phyloP scores from a whole-genome alignment of 495 filamentous ascomycete species.

The Aspergillus asperescens region DNA sequence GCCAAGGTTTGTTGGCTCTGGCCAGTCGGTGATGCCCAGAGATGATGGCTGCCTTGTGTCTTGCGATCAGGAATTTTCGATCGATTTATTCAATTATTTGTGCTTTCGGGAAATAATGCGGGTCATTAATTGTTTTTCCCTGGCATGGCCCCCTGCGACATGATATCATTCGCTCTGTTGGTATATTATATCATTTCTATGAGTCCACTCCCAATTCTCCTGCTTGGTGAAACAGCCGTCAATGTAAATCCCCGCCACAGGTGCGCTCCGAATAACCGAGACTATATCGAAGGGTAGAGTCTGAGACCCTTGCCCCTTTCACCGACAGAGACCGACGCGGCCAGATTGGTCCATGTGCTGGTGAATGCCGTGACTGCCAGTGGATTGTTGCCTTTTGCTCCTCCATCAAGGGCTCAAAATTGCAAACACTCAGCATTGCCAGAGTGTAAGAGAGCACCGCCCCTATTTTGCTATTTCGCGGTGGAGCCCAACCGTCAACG shows the following conservation, averaged over 20 bases:
- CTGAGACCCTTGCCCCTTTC: too few relatives aligned
- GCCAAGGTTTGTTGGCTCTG: constrained; percentile 3
- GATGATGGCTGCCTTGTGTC: constrained; percentile 1
- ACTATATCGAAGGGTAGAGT: too few relatives aligned
- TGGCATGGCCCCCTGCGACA: constrained; percentile 1
- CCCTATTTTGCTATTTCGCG: constrained; percentile 11
- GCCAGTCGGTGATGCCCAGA: constrained; percentile 13
- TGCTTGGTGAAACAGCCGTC: too few relatives aligned
- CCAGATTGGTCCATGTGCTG: too few relatives aligned
- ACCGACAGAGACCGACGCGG: neutral
- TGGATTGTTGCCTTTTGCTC: too few relatives aligned
- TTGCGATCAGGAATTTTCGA: neutral
- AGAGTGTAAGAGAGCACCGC: neutral
- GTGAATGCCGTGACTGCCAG: too few relatives aligned
- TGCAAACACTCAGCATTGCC: too few relatives aligned
- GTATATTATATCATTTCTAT: neutral
- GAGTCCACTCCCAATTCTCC: constrained; percentile 1
- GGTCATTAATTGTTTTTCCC: constrained; percentile 1
- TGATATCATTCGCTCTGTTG: too few relatives aligned
- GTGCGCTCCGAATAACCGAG: too few relatives aligned
- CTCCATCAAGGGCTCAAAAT: too few relatives aligned
- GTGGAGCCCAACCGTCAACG: constrained; percentile 20
- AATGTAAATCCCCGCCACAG: neutral
- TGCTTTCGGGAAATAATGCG: neutral
- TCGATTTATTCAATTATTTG: neutral